A percentile compares a stretch with the other conserved stretches of the same genome.
Conservation (phyloP, 2,329 filamentous ascomycete species). For the Trichothecium sympodiale region DNA sequence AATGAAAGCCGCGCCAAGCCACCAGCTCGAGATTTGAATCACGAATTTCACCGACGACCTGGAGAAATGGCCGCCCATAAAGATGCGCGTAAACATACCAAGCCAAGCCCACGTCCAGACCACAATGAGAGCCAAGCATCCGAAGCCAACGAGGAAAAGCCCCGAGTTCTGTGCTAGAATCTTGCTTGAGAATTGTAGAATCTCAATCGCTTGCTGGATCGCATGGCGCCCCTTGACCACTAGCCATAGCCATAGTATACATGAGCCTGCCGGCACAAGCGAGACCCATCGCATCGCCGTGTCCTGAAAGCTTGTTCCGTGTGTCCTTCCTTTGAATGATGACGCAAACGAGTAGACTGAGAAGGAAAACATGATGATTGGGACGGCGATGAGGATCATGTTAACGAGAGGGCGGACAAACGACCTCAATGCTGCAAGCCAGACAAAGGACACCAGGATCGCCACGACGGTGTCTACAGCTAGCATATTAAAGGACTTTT, state of each 20-base stretch:
- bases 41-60: constrained; percentile 55
- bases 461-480: constrained; percentile 88
- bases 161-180: constrained; percentile 79
- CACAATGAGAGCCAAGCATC: constrained; percentile 63
- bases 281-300: constrained; percentile 80
- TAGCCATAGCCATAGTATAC: constrained; percentile 72
- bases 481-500: constrained; percentile 78
- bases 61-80: constrained; percentile 80
- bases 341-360: constrained; percentile 84
- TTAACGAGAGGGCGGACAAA: constrained; percentile 80
- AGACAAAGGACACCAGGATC: constrained; percentile 75
- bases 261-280: constrained; percentile 61
- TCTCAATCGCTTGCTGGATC: constrained; percentile 71
- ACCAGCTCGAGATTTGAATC: constrained; percentile 84
- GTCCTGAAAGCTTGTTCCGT: constrained; percentile 76
- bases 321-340: constrained; percentile 68
- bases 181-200: constrained; percentile 83
- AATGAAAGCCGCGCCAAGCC: constrained; percentile 85
- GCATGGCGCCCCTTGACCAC: constrained; percentile 71
- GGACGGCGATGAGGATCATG: constrained; percentile 72
- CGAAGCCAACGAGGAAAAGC: constrained; percentile 73
- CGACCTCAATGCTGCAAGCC: constrained; percentile 78
- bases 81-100: constrained; percentile 90
- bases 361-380: constrained; percentile 77
- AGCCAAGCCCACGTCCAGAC: constrained; percentile 95